Conservation (phyloP, 2,329 filamentous ascomycete species). For the Lecanicillium sp. region DNA sequence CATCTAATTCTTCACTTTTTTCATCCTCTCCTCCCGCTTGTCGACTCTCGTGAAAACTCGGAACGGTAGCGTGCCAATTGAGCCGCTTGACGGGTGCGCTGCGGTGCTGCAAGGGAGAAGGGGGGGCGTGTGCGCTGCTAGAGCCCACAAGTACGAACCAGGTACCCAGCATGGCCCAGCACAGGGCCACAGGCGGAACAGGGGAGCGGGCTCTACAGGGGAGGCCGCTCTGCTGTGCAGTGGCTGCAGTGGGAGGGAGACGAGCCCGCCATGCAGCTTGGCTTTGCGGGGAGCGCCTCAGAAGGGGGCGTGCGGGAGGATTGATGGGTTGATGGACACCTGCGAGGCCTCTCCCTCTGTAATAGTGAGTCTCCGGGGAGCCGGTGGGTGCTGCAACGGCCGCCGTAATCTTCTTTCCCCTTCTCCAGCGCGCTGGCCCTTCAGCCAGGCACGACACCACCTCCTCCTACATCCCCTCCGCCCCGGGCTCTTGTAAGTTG, state of each 20-base stretch:
- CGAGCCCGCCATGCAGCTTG: too few species aligned
- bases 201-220: not conserved
- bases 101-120: not conserved
- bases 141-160: too few species aligned
- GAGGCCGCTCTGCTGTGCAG: not conserved
- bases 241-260: too few species aligned
- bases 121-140: not conserved
- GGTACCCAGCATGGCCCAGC: too few species aligned
- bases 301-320: too few species aligned
- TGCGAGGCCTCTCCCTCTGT: too few species aligned
- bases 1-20: not conserved
- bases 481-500: constrained; percentile 3
- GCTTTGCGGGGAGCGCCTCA: constrained; percentile 10
- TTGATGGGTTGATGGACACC: too few species aligned
- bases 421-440: too few species aligned
- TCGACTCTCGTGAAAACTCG: constrained; percentile 9
- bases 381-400: too few species aligned
- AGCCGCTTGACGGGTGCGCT: not conserved
- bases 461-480: not conserved
- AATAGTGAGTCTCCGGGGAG: too few species aligned
- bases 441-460: not conserved
- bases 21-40: not conserved
- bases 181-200: not conserved
- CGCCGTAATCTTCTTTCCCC: too few species aligned
- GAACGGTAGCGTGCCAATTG: constrained; percentile 4